Evolutionary conservation across 2,329 filamentous ascomycete species (phyloP).

Genomic region (Alternaria brassicae): DNA sequence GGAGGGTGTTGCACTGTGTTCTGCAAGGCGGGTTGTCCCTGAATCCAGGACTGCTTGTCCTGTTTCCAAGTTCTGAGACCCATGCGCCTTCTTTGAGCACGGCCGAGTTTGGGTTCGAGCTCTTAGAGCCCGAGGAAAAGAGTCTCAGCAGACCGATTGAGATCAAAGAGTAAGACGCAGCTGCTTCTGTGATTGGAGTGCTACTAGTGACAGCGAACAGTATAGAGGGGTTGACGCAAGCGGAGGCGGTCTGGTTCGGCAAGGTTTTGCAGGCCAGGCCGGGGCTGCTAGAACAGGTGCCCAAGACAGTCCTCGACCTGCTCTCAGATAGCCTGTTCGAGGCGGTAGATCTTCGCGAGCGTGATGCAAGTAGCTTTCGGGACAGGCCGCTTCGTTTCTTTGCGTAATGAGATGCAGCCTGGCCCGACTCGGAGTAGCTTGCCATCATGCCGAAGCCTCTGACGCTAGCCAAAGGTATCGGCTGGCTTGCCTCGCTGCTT

Average conservation of each 20-base stretch:
- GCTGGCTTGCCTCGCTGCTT: neutral
- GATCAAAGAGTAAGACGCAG: constrained; percentile 16
- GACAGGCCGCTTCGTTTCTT: constrained; percentile 13
- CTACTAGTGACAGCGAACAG: constrained; percentile 7
- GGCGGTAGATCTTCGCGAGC: constrained; percentile 7
- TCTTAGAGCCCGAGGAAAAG: constrained; percentile 3
- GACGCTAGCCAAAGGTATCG: neutral
- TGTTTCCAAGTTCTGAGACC: constrained; percentile 10
- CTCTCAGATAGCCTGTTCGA: constrained; percentile 8
- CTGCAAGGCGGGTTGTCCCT: neutral
- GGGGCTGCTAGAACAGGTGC: constrained; percentile 8
- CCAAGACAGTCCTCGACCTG: neutral
- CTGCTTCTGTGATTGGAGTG: neutral
- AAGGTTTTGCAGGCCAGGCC: constrained; percentile 12
- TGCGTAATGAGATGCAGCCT: constrained; percentile 1
- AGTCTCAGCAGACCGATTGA: constrained; percentile 12
- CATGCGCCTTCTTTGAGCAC: neutral
- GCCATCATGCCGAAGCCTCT: neutral
- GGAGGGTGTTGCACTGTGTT: constrained; percentile 8
- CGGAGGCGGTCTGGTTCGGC: constrained; percentile 10
- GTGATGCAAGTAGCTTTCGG: constrained; percentile 3
- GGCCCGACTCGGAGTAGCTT: neutral
- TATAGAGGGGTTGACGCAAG: constrained; percentile 9
- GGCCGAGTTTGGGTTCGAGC: constrained; percentile 3
- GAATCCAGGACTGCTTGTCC: constrained; percentile 5